Evolutionary conservation across 192 early-diverging fungal genomes (phyloP).

Genomic region (Podila epigama): DNA sequence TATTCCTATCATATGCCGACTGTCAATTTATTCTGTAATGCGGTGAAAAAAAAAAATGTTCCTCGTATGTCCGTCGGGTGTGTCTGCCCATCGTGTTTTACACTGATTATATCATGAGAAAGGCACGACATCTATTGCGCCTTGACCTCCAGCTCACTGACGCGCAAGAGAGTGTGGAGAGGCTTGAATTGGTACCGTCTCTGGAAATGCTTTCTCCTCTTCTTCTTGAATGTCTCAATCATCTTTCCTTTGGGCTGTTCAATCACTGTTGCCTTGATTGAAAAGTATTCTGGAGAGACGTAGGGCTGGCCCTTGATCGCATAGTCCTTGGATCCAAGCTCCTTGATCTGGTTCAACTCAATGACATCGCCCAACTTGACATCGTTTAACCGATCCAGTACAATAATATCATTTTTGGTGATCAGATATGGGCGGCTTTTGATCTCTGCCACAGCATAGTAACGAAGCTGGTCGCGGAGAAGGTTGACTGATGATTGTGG

Average conservation of each 20-base stretch:
- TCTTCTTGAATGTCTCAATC: constrained; percentile 79
- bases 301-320: constrained; percentile 88
- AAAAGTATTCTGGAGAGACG: constrained; percentile 73
- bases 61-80: no score
- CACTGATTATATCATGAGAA: no score
- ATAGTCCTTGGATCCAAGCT: constrained; percentile 85
- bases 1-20: no score
- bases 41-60: no score
- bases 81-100: no score
- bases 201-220: constrained; percentile 79
- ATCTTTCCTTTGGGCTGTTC: constrained; percentile 87
- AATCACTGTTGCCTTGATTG: constrained; percentile 85
- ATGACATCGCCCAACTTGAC: constrained; percentile 89
- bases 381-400: constrained; percentile 84
- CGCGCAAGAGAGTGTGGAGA: constrained; percentile 76
- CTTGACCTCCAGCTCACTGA: constrained; percentile 73
- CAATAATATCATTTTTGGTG: constrained; percentile 86
- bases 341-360: constrained; percentile 83
- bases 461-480: constrained; percentile 71
- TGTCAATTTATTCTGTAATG: no score
- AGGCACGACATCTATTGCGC: no score
- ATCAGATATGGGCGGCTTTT: constrained; percentile 89
- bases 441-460: constrained; percentile 90
- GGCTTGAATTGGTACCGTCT: constrained; percentile 74
- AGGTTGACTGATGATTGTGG: constrained; percentile 18